Conservation (phyloP, 495 filamentous ascomycete genomes). For the Xanthoparmelia taractica region DNA sequence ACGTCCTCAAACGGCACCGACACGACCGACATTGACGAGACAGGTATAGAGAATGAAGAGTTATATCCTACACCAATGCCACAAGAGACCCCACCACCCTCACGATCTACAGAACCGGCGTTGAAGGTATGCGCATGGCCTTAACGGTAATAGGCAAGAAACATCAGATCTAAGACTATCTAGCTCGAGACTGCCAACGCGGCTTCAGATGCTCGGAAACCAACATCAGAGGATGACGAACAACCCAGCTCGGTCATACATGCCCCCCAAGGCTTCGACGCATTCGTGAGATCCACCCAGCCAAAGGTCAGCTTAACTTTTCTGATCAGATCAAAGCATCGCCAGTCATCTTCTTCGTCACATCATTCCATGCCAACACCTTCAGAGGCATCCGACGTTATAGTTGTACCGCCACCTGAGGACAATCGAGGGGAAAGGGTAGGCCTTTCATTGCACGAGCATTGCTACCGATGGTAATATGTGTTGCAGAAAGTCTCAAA, state of each 20-base stretch:
- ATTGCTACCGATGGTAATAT: not conserved
- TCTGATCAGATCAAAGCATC: constrained; percentile 21
- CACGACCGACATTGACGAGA: constrained; percentile 65
- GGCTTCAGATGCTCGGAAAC: constrained; percentile 41
- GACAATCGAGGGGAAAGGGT: constrained; percentile 32
- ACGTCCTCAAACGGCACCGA: constrained; percentile 65
- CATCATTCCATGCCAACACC: constrained; percentile 26
- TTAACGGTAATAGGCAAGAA: constrained; percentile 6
- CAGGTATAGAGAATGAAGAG: constrained; percentile 42
- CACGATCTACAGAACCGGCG: constrained; percentile 28
- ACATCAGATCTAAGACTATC: constrained; percentile 25
- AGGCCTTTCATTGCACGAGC: constrained; percentile 12
- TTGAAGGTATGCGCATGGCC: constrained; percentile 32
- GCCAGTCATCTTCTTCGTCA: constrained; percentile 34
- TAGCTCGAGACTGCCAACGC: constrained; percentile 58
- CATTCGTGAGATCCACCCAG: constrained; percentile 52
- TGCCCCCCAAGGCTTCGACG: constrained; percentile 68
- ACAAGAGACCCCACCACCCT: constrained; percentile 5
- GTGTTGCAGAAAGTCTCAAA: constrained; percentile 22
- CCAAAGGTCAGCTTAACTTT: constrained; percentile 10
- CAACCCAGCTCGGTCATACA: constrained; percentile 77
- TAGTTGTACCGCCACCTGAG: constrained; percentile 29
- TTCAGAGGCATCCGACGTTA: constrained; percentile 29
- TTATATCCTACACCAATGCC: constrained; percentile 25
- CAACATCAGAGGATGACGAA: constrained; percentile 58